A percentile compares a stretch with the other conserved stretches of the same genome.
Conservation (phyloP, 495 filamentous ascomycete genomes). For the Penicillium lagena region DNA sequence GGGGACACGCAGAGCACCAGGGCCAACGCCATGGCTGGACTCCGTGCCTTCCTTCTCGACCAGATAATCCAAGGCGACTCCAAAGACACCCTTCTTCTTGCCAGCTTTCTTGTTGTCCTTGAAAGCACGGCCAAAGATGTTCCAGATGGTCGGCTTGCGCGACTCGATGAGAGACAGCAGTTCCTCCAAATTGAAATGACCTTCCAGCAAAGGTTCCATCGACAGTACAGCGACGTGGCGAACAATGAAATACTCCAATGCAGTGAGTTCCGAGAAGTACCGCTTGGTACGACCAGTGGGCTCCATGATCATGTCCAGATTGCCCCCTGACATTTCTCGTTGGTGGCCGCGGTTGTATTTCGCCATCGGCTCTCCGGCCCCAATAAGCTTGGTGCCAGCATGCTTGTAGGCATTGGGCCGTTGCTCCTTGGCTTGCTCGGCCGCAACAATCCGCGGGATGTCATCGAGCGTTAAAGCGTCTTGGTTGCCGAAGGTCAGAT, state of each 20-base stretch:
- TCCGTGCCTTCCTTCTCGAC: conserved; percentile 92
- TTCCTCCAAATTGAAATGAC: conserved; percentile 88
- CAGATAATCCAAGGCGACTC: conserved; percentile 73
- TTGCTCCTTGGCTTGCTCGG: conserved; percentile 90
- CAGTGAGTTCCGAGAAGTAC: conserved; percentile 95
- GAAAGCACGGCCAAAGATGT: conserved; percentile 95
- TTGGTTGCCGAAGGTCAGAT: conserved; percentile 79
- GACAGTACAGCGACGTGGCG: conserved; percentile 90
- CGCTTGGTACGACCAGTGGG: conserved; percentile 49
- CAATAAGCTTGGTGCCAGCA: conserved; percentile 67
- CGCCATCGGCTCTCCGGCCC: conserved; percentile 53
- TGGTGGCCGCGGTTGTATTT: conserved; percentile 69
- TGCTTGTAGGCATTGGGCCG: conserved; percentile 77
- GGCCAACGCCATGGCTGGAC: conserved; percentile 91
- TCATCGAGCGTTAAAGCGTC: conserved; percentile 93
- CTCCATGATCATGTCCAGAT: conserved; percentile 37
- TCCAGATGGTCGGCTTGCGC: conserved; percentile 91
- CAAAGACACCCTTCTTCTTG: conserved; percentile 94
- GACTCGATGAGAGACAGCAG: conserved; percentile 92
- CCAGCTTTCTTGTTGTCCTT: conserved; percentile 68
- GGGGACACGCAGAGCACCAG: conserved; percentile 80
- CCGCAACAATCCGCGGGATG: conserved; percentile 93
- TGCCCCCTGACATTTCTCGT: conserved; percentile 66
- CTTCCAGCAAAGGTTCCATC: conserved; percentile 89
- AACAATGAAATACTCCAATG: conserved; percentile 95